Evolutionary conservation across 2,329 filamentous ascomycete species (phyloP), one percentile per base, ranked within the genome.

Genomic region (Capronia americana): DNA sequence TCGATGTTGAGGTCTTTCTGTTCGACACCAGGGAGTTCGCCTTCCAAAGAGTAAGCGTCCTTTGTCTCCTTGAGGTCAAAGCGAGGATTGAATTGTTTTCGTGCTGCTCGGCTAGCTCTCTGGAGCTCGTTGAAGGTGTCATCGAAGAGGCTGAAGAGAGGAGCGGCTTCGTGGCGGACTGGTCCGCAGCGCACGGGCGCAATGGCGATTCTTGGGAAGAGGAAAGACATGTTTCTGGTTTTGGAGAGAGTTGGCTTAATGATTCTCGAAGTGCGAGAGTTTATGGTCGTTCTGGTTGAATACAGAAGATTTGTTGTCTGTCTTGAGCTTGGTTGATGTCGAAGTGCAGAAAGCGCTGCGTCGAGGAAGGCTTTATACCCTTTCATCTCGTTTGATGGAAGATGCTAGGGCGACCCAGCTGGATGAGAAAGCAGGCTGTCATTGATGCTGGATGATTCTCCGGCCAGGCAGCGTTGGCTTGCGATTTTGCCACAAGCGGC

Each of bases 1-100:
- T 83, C 80, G 58, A 84, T 80, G 62, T 79, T 75, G 57, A 84
- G 73, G 62, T 82, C 76, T 67, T 81, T 78, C 71, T 82, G 79
- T 26, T 76, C 74, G 63, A 83, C 74, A 14, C 82, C 82, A 2
- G 82, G 81, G 0, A 84, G 73, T 62, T 84, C 82, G 23, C 82
- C 82, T 57, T 83, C 80, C 11, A 84, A 77, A 65, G 79, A 70
- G 72, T 83, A 84, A 48, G 77, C 73, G 1, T 80, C 76, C 2
- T 77, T 74, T 28, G 74, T 77, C 72, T 84, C 82, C 63, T 78
- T 78, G 54, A 84, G 76, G 69, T 84, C 82, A 67, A 84, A 84
- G 60, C 75, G 75, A 56, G 82, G 82, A 14, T 76, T 74, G 73
- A 82, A 81, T 8, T 74, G 70, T 66, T 67, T 77, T 55, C 59